Base-by-base conservation (phyloP, 805 yeast species). In the Ogataea pini region DNA sequence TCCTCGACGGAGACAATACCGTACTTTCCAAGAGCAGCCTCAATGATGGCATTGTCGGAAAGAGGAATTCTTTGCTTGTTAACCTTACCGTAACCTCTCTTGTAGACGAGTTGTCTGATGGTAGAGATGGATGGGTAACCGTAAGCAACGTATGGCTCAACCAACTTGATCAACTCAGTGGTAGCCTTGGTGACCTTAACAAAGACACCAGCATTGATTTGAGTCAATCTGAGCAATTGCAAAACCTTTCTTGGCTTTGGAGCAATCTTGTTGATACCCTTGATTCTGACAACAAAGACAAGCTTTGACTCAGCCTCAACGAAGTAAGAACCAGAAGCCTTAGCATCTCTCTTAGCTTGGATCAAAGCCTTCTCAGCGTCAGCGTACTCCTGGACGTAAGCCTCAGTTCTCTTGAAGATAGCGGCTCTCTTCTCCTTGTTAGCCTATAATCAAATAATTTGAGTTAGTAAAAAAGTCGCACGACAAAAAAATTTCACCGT, bases 221-320 rank as follows among this genome's bases (percentile, higher is more conserved):
- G 96, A 72, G 84, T 81, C 76, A 89, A 84, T 83, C 96, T 86
- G 76, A 89, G 81, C 73, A 90, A 83, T 79, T 86, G 96, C 75
- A 89, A 76, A 69, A 91, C 96, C 88, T 91, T 91, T 88, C 97
- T 90, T 84, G 97, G 96, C 86, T 91, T 91, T 71, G 97, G 97
- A 72, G 97, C 88, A 68, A 91, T 89, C 86, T 90, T 91, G 91
- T 81, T 87, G 76, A 91, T 89, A 91, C 97, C 97, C 92, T 91
- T 91, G 85, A 91, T 91, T 86, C 98, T 89, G 76, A 91, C 83
- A 71, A 91, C 96, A 75, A 91, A 89, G 62, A 89, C 96, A 70
- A 91, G 86, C 78, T 89, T 90, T 70, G 85, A 83, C 83, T 91
- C 92, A 75, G 96, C 97, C 70, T 84, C 89, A 68, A 89, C 95